phyloP scores from a whole-genome alignment of 164 flowering plant species.

The Cinnamomum micranthum region DNA sequence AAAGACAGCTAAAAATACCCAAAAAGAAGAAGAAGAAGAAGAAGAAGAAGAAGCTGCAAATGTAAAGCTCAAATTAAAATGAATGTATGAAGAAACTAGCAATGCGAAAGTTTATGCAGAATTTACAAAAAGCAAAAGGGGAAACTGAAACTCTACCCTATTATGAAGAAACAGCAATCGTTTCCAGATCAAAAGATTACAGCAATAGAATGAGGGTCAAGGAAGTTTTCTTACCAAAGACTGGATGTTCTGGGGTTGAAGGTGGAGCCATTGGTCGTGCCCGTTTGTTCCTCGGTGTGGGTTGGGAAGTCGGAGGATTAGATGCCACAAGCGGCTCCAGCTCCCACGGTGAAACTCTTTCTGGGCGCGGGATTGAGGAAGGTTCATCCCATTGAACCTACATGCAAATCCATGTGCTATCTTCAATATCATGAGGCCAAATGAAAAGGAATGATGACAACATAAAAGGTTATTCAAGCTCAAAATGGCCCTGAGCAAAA shows the following conservation, averaged over 20 bases:
- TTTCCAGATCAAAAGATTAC: background rate
- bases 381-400: conserved; percentile 99
- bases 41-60: no score
- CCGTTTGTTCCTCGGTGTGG: conserved; percentile 66
- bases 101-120: no score
- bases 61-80: no score
- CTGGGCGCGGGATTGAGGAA: conserved; percentile 73
- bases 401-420: background rate
- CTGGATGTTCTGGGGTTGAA: conserved; percentile 45
- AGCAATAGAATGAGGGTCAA: background rate
- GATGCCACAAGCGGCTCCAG: conserved; percentile 77
- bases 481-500: no score
- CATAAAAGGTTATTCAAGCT: no score
- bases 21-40: no score
- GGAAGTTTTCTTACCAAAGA: conserved; percentile 37
- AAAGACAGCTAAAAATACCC: background rate
- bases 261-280: conserved; percentile 66
- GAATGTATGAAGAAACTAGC: background rate
- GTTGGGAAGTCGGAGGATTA: conserved; percentile 47
- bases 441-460: background rate
- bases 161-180: background rate
- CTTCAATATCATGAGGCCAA: background rate
- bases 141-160: background rate
- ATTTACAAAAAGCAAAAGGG: background rate
- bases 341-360: conserved; percentile 93